phyloP scores from a whole-genome alignment of 805 yeast species.

The Candida piceae region DNA sequence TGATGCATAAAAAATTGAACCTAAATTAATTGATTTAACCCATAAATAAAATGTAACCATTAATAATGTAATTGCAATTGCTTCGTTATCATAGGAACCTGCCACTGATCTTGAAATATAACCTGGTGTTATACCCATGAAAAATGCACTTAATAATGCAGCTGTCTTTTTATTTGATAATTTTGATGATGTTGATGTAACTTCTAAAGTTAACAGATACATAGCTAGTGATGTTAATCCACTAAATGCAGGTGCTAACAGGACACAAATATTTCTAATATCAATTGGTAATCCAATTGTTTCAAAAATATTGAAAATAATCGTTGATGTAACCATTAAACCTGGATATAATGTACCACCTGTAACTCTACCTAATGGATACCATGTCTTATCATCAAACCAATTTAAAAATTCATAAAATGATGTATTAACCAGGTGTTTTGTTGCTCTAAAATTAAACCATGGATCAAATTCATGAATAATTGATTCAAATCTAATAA shows the following conservation, averaged over 20 bases:
- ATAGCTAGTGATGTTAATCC: slow-evolving; percentile 90
- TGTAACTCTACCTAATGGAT: slow-evolving; percentile 97
- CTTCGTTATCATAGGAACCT: slow-evolving; percentile 98
- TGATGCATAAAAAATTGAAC: slow-evolving; percentile 80
- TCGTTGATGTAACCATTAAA: slow-evolving; percentile 94
- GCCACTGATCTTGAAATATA: slow-evolving; percentile 98
- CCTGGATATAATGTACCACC: slow-evolving; percentile 99
- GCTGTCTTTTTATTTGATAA: slow-evolving; percentile 46
- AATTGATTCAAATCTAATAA: slow-evolving; percentile 89
- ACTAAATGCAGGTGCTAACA: slow-evolving; percentile 94
- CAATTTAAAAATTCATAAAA: slow-evolving; percentile 92
- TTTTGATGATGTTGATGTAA: slow-evolving; percentile 57
- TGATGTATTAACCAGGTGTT: slow-evolving; percentile 76
- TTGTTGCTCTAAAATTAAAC: slow-evolving; percentile 97
- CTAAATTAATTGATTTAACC: slow-evolving; percentile 90
- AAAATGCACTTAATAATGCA: slow-evolving; percentile 86
- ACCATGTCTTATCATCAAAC: slow-evolving; percentile 99
- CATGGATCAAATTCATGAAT: slow-evolving; percentile 98
- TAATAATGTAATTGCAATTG: slow-evolving; percentile 91
- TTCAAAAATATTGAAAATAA: slow-evolving; percentile 70
- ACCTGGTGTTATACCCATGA: slow-evolving; percentile 98
- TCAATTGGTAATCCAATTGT: slow-evolving; percentile 77
- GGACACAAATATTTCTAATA: slow-evolving; percentile 91
- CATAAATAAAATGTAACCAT: slow-evolving; percentile 95
- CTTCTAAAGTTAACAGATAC: slow-evolving; percentile 79